These are phyloP conservation scores for Tuber calosporum DNA, from an alignment of 495 filamentous ascomycete species.

Conservation along the genomic window DNA sequence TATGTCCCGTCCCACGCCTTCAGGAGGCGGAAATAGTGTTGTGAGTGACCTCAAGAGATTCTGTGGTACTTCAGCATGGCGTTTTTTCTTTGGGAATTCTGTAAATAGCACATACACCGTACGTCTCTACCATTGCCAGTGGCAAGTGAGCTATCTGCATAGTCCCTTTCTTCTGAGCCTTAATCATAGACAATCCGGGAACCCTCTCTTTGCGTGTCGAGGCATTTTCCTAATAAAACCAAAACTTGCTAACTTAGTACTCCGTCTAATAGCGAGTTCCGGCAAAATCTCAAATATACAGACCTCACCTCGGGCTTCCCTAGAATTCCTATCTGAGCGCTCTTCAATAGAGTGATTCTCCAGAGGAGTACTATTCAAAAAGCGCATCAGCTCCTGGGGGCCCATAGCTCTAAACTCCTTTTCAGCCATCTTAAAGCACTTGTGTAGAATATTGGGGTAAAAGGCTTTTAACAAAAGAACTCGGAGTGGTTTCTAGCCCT, in stretches of 20 bases:
- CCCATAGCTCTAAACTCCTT: slow-evolving; percentile 3
- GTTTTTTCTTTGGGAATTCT: slow-evolving; percentile 4
- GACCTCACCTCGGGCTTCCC: background rate
- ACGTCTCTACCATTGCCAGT: slow-evolving; percentile 21
- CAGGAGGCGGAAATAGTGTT: background rate
- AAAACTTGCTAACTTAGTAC: background rate
- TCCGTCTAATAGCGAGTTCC: background rate
- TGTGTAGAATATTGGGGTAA: background rate
- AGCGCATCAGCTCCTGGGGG: background rate
- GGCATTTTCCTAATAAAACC: background rate
- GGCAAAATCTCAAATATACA: background rate
- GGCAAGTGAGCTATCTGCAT: slow-evolving; percentile 9
- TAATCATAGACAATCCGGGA: slow-evolving; percentile 8
- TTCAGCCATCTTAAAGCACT: background rate
- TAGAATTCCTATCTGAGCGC: background rate
- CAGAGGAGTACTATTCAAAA: background rate
- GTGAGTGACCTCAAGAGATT: slow-evolving; percentile 9
- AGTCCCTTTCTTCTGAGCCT: slow-evolving; percentile 29
- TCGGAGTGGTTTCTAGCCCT: background rate
- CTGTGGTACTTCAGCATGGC: slow-evolving; percentile 3
- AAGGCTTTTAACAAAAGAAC: background rate
- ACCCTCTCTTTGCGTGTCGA: background rate
- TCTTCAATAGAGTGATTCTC: background rate
- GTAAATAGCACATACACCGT: slow-evolving; percentile 14
- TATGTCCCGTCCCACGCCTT: slow-evolving; percentile 14